These are phyloP conservation scores for Musa schizocarpa DNA, from an alignment of 176 grass and related monocot genomes.

Conservation along the genomic window DNA sequence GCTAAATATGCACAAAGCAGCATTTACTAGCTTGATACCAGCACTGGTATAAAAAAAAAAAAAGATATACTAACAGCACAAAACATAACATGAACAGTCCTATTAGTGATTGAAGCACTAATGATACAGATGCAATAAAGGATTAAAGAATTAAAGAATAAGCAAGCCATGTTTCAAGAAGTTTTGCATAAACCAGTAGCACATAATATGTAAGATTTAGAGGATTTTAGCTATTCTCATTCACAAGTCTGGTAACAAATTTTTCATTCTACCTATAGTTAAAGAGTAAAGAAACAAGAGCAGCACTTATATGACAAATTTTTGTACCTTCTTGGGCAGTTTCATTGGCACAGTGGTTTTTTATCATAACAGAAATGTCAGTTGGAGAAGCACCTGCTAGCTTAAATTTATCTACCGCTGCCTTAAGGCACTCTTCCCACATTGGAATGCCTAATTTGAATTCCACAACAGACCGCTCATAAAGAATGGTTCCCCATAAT, in stretches of 20 bases:
- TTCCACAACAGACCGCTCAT: constrained; percentile 80
- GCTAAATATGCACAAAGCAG: background rate
- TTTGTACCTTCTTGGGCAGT: constrained; percentile 71
- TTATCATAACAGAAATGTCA: constrained; percentile 82
- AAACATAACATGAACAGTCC: too few relatives aligned
- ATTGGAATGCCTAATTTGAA: constrained; percentile 60
- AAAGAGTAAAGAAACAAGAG: background rate
- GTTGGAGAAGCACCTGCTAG: constrained; percentile 49
- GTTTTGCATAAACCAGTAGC: background rate
- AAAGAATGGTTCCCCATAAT: constrained; percentile 92
- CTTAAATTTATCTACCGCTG: constrained; percentile 81
- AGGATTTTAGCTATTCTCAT: background rate
- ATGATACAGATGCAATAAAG: background rate
- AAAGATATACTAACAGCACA: too few relatives aligned
- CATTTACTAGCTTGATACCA: background rate
- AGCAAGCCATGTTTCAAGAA: background rate
- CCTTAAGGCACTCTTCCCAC: constrained; percentile 83
- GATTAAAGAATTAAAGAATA: background rate
- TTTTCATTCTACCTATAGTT: background rate
- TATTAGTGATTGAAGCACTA: too few relatives aligned
- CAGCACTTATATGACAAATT: background rate
- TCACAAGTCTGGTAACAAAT: background rate
- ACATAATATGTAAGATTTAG: background rate
- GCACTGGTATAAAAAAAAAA: too few relatives aligned
- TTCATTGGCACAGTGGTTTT: constrained; percentile 86